These are phyloP conservation scores for Rhizopogon vinicolor DNA, from an alignment of 768 basidiomycete genomes.

Conservation along the genomic window DNA sequence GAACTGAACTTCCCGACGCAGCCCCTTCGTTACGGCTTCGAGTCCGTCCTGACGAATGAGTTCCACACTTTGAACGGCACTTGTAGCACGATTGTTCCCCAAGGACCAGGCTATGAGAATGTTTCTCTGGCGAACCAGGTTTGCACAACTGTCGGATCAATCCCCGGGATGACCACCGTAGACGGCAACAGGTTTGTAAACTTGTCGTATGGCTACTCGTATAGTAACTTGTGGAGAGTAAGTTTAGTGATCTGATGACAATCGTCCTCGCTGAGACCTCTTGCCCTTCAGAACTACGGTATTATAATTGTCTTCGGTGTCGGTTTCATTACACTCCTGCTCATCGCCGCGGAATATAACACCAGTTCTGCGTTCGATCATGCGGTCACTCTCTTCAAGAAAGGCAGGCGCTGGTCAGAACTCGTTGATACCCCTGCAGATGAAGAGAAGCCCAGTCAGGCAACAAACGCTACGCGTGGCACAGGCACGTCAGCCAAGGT, in stretches of 20 bases:
- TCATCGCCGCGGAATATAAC: conserved; percentile 33
- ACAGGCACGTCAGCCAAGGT: conserved; percentile 14
- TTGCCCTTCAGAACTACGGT: conserved; percentile 31
- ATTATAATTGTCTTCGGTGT: conserved; percentile 41
- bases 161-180: conserved; percentile 35
- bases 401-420: background rate
- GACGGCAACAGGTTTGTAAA: conserved; percentile 36
- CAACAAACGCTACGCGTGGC: background rate
- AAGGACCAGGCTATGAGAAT: conserved; percentile 31
- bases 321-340: conserved; percentile 30
- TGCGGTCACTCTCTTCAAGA: conserved; percentile 22
- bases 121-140: conserved; percentile 31
- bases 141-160: conserved; percentile 38
- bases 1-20: conserved; percentile 25
- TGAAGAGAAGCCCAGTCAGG: conserved; percentile 10
- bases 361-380: conserved; percentile 23
- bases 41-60: conserved; percentile 42
- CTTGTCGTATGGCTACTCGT: conserved; percentile 23
- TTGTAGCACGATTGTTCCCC: conserved; percentile 28
- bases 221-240: conserved; percentile 31
- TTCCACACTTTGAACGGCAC: conserved; percentile 35
- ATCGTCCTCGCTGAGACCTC: conserved; percentile 4
- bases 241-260: conserved; percentile 20
- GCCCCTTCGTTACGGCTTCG: conserved; percentile 26
- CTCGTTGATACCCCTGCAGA: conserved; percentile 5